Conservation (phyloP, 208 protist genomes). For the Leishmania martiniquensis region DNA sequence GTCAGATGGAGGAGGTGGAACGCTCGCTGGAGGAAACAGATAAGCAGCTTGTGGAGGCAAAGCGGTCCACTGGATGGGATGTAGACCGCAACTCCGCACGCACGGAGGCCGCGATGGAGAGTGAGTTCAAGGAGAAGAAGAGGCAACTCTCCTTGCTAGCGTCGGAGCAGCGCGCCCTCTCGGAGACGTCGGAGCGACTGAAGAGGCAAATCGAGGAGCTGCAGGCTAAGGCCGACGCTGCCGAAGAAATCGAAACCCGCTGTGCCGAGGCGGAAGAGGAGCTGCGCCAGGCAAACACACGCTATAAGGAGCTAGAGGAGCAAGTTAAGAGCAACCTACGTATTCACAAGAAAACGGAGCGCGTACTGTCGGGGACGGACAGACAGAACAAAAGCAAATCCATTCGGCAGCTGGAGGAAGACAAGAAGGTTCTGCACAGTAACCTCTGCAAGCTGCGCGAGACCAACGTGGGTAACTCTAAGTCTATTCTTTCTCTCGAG, state of each 20-base stretch:
- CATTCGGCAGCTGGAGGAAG: constrained; percentile 71
- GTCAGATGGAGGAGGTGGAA: constrained; percentile 67
- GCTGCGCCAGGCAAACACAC: constrained; percentile 39
- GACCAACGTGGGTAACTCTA: constrained; percentile 67
- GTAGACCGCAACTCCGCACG: constrained; percentile 24
- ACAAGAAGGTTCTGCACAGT: constrained; percentile 77
- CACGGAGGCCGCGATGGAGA: constrained; percentile 33
- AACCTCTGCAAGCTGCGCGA: constrained; percentile 76
- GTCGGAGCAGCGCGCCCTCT: constrained; percentile 29
- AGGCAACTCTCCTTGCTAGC: constrained; percentile 36
- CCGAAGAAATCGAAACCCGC: constrained; percentile 44
- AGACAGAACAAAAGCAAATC: constrained; percentile 65
- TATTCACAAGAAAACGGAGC: constrained; percentile 85
- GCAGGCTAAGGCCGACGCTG: constrained; percentile 40
- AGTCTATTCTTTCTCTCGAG: constrained; percentile 80
- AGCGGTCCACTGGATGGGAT: constrained; percentile 66
- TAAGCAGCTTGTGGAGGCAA: constrained; percentile 48
- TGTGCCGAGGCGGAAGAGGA: constrained; percentile 58
- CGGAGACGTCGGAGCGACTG: constrained; percentile 48
- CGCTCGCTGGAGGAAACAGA: constrained; percentile 52
- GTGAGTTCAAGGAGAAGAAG: constrained; percentile 55
- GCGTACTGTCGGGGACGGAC: constrained; percentile 43
- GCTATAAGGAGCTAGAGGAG: constrained; percentile 46
- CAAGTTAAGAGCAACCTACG: constrained; percentile 74
- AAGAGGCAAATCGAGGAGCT: constrained; percentile 55